A percentile compares a stretch with the other conserved stretches of the same genome.
Evolutionary conservation across 768 basidiomycete species (phyloP).

Genomic region (Antrodiella citrinella): DNA sequence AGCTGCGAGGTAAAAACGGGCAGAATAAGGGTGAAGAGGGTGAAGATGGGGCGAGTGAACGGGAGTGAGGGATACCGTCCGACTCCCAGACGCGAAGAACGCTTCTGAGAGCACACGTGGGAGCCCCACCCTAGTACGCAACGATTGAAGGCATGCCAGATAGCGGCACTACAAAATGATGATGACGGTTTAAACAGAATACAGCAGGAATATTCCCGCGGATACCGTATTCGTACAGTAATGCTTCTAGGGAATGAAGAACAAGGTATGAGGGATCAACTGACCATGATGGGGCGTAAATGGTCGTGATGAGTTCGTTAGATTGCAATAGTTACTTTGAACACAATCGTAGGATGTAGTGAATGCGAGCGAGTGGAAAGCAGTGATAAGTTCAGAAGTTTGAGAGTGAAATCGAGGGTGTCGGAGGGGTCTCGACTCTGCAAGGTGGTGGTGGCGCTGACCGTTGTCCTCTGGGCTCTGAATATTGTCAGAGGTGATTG

Average conservation of each 20-base stretch:
- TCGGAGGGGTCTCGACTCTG: neutral
- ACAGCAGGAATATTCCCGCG: neutral
- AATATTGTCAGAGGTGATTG: neutral
- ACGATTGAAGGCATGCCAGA: neutral
- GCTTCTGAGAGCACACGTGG: constrained; percentile 1
- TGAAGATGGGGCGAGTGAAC: neutral
- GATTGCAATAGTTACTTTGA: neutral
- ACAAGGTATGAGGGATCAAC: neutral
- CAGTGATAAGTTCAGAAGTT: neutral
- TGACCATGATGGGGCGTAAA: neutral
- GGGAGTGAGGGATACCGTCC: neutral
- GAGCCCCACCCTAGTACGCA: neutral
- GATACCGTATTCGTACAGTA: neutral
- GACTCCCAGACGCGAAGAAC: neutral
- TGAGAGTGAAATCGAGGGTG: neutral
- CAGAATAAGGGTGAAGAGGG: neutral
- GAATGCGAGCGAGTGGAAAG: neutral
- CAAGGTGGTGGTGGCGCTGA: neutral
- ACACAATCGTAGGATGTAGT: neutral
- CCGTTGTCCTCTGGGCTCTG: neutral
- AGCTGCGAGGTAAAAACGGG: neutral
- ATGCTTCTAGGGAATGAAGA: neutral
- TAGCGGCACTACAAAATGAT: neutral
- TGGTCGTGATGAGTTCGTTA: neutral
- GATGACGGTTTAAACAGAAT: neutral